phyloP scores from a whole-genome alignment of 2,329 filamentous ascomycete genomes.

The Alternaria viburni region DNA sequence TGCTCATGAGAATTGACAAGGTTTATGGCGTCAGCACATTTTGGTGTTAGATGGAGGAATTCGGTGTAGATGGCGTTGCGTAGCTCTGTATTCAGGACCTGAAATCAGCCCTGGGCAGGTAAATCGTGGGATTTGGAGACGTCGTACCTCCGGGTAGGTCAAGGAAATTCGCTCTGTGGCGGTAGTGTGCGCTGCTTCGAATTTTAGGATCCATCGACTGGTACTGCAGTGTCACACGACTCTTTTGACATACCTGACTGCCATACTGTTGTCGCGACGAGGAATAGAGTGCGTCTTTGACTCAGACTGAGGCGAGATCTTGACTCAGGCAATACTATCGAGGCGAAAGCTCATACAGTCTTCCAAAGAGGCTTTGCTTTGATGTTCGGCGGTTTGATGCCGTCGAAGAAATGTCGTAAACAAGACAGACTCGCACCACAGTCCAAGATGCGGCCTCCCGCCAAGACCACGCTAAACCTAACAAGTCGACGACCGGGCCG shows the following conservation, averaged over 20 bases:
- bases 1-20: background rate
- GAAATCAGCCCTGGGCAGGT: background rate
- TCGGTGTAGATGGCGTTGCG: background rate
- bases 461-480: background rate
- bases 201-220: background rate
- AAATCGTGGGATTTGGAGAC: background rate
- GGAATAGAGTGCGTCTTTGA: background rate
- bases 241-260: background rate
- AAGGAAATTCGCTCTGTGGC: background rate
- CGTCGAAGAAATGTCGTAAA: background rate
- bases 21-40: background rate
- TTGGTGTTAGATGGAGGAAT: background rate
- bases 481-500: background rate
- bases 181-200: background rate
- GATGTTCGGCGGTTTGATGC: background rate
- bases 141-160: background rate
- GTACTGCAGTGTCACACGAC: background rate
- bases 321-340: background rate
- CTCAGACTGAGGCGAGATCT: fast-evolving
- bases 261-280: background rate
- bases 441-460: background rate
- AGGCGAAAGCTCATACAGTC: fast-evolving
- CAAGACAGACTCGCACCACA: background rate
- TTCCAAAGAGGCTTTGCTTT: background rate
- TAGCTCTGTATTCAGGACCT: background rate